Conservation (phyloP, 129 eudicot species). For the Lonicera japonica region DNA sequence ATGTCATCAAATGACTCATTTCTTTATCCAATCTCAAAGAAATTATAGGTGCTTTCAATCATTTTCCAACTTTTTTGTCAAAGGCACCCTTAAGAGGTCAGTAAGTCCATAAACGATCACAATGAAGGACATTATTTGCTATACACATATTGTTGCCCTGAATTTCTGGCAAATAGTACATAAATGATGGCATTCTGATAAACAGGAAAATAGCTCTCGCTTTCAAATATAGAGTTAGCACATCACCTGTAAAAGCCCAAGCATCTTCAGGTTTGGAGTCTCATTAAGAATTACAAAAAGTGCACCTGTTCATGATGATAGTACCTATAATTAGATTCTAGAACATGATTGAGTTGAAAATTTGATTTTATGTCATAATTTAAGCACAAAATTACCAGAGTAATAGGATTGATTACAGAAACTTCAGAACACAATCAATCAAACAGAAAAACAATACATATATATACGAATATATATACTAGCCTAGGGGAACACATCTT, state of each 20-base stretch:
- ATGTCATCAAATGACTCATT: too few relatives aligned
- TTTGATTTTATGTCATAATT: not conserved
- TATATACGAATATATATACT: not conserved
- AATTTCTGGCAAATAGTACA: not conserved
- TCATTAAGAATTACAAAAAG: constrained; percentile 66
- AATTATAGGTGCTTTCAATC: too few relatives aligned
- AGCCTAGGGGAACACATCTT: too few relatives aligned
- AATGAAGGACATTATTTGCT: not conserved
- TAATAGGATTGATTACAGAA: not conserved
- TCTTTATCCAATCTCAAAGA: too few relatives aligned
- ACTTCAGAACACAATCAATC: not conserved
- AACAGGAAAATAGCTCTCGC: not conserved
- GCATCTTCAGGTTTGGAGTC: constrained; percentile 93
- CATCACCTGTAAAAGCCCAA: constrained; percentile 87
- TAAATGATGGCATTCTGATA: not conserved
- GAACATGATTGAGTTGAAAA: constrained; percentile 3
- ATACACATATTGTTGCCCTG: not conserved
- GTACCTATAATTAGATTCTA: constrained; percentile 11
- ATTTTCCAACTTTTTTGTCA: too few relatives aligned
- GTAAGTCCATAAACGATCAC: not conserved
- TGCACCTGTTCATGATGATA: constrained; percentile 61
- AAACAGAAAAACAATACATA: not conserved
- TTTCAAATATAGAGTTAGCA: not conserved
- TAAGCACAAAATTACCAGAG: not conserved
- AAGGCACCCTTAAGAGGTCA: not conserved